These are phyloP conservation scores for Carex myosuroides DNA, from an alignment of 176 grass and related monocot species.

Conservation along the genomic window DNA sequence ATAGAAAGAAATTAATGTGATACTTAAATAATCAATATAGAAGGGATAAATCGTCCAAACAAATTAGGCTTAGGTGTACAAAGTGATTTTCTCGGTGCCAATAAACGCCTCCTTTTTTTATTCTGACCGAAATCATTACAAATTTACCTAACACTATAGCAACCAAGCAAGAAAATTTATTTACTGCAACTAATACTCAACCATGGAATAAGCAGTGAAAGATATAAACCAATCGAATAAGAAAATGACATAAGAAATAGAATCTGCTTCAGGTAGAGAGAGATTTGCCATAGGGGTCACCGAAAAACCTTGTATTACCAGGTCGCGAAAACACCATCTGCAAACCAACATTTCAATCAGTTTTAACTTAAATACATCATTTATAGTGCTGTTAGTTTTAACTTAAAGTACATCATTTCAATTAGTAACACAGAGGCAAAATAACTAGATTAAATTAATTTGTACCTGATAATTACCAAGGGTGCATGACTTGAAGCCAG, in stretches of 20 bases:
- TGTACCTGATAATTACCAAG: conserved; percentile 68
- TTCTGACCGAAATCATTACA: too few species aligned
- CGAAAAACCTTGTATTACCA: conserved; percentile 41
- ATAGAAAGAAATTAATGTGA: too few species aligned
- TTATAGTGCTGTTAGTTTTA: not conserved
- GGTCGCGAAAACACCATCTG: conserved; percentile 77
- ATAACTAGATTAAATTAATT: not conserved
- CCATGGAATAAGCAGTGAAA: not conserved
- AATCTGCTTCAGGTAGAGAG: conserved; percentile 21
- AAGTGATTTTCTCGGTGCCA: too few species aligned
- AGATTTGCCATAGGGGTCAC: conserved; percentile 32
- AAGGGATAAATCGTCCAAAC: too few species aligned
- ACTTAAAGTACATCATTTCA: not conserved
- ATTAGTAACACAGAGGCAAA: not conserved
- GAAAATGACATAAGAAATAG: not conserved
- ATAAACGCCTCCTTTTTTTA: too few species aligned
- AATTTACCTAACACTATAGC: not conserved
- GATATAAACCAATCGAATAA: not conserved
- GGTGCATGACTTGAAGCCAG: conserved; percentile 72
- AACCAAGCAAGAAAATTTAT: not conserved
- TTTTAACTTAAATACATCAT: not conserved
- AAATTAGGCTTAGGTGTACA: too few species aligned
- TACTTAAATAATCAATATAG: too few species aligned
- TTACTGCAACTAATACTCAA: not conserved
- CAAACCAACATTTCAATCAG: not conserved